Base-by-base conservation (phyloP, 306 rosid genomes). In the Carpinus fangiana region DNA sequence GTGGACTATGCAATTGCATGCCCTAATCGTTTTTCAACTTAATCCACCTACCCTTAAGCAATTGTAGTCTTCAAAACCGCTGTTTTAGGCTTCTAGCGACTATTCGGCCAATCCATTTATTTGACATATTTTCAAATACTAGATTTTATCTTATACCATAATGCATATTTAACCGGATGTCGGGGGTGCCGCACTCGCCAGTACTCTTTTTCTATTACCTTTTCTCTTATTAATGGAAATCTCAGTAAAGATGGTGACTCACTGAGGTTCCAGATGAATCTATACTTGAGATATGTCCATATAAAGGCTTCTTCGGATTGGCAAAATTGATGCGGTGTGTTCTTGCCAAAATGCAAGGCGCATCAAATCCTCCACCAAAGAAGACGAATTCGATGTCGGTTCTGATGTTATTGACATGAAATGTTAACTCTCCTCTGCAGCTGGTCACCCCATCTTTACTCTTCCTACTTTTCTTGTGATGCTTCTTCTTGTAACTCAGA, bases 231-330 rank as follows among this genome's bases (percentile, higher is more conserved):
- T 36, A 36, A 36, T 36, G 41, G 5, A 36, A 28, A 36, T 36
- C 41, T 36, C 5, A 5, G 5, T 5, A 20, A 12, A 21, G 3
- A 56, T 20, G 31, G 67, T 10, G 4, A 13, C 87, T 73, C 60
- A 93, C 98, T 12, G 97, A 88, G 48, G 89, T 78, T 13, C 77
- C 92, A 4, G 95, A 78, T 31, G 98, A 94, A 75, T 94, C 98
- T 0, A 59, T 66, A 81, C 91, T 87, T 1, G 97, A 89, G 51
- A 94, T 81, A 76, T 86, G 96, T 4, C 87, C 96, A 79, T 90
- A 81, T 50, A 94, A 88, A 12, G 98, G 96, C 61, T 7, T 82
- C 0, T 87, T 86, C 21, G 96, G 92, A 80, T 87, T 94, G 41
- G 88, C 76, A 74, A 94, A 94, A 43, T 66, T 59, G 60, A 86